Conservation (phyloP, 192 early-diverging fungal genomes). For the Glomus cerebriforme region DNA sequence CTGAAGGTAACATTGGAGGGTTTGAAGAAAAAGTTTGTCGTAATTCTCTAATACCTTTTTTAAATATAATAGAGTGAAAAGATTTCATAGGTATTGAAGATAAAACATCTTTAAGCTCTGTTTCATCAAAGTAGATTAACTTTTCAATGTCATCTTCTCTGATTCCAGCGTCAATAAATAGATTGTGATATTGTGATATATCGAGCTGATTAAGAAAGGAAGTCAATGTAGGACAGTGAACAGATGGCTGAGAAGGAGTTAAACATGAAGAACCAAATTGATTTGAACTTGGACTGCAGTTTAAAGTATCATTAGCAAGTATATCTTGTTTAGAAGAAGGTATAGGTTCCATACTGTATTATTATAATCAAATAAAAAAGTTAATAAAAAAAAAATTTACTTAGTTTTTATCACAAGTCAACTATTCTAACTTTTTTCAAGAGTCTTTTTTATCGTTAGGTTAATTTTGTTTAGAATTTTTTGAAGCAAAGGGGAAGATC, state of each 20-base stretch:
- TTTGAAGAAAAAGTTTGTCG: slow-evolving; percentile 37
- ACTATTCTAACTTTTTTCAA: slow-evolving; percentile 3
- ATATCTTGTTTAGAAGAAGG: neutral
- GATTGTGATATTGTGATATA: slow-evolving; percentile 49
- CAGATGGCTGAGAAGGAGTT: neutral
- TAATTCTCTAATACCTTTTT: slow-evolving; percentile 49
- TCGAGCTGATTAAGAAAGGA: slow-evolving; percentile 51
- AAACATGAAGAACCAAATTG: neutral
- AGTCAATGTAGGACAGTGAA: slow-evolving; percentile 39
- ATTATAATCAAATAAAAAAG: neutral
- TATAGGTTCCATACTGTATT: neutral
- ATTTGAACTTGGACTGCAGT: neutral
- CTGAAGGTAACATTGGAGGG: slow-evolving; percentile 34
- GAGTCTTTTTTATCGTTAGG: neutral
- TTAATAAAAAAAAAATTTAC: neutral
- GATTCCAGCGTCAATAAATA: slow-evolving; percentile 51
- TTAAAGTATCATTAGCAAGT: slow-evolving; percentile 2
- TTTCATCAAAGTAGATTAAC: slow-evolving; percentile 52
- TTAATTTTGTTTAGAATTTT: neutral
- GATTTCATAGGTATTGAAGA: slow-evolving; percentile 50
- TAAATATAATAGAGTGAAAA: slow-evolving; percentile 55
- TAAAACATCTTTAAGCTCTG: slow-evolving; percentile 51
- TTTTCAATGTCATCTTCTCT: slow-evolving; percentile 50
- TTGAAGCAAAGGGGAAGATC: neutral
- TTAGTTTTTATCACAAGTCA: neutral